Conservation (phyloP, 176 grass and related monocot species). For the Eragrostis nindensis region DNA sequence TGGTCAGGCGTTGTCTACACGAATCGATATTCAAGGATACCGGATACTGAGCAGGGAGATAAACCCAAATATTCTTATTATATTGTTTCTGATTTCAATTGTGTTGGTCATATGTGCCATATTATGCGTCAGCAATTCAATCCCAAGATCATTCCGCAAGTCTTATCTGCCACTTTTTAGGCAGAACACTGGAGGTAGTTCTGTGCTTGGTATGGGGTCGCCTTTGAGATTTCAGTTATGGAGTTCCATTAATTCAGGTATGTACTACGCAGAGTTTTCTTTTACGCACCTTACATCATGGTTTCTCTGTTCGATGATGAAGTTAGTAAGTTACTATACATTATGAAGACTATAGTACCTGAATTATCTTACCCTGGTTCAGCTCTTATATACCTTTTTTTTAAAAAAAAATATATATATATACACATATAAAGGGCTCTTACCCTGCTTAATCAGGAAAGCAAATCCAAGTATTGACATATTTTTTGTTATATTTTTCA, state of each 20-base stretch:
- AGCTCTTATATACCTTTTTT: not conserved
- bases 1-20: conserved; percentile 64
- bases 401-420: too few relatives aligned
- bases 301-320: conserved; percentile 2
- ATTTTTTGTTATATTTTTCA: conserved; percentile 9
- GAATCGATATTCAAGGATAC: conserved; percentile 76
- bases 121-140: conserved; percentile 65
- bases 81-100: conserved; percentile 73
- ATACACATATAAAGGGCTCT: not conserved
- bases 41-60: conserved; percentile 65
- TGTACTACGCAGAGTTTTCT: not conserved
- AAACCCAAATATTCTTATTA: conserved; percentile 73
- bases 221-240: conserved; percentile 86
- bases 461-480: conserved; percentile 17
- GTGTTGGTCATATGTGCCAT: conserved; percentile 72
- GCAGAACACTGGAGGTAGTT: conserved; percentile 55
- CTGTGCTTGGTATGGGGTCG: conserved; percentile 56
- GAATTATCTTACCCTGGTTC: conserved; percentile 2
- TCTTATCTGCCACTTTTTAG: conserved; percentile 84
- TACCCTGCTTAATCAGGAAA: conserved; percentile 17
- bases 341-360: not conserved
- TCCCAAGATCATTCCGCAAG: conserved; percentile 79
- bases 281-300: not conserved
- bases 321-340: not conserved
- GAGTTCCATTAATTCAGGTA: conserved; percentile 87